Base-by-base conservation (phyloP, 2,329 filamentous ascomycete genomes). In the Sodiomyces alkalinus region DNA sequence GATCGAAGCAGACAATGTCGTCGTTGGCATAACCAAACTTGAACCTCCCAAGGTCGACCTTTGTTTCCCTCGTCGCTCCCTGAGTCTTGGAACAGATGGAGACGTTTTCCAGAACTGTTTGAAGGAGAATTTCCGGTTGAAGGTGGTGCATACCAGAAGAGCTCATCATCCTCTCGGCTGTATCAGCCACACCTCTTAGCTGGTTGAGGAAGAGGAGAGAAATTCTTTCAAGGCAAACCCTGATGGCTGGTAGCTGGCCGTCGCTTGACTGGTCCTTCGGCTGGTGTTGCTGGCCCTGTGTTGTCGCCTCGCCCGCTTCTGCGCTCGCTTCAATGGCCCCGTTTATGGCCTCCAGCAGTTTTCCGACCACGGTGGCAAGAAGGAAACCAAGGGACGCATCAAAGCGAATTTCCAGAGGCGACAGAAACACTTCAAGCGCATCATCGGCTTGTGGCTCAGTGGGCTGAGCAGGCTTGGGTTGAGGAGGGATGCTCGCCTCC, bases 1-100 rank as follows among this genome's bases (percentile, higher is more conserved):
- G 58, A 38, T 75, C 65, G 35, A 79, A 78, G 2, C 67, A 74
- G 19, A 79, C 36, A 19, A 79, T 74, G 31, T 73, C 64, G 21
- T 68, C 69, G 34, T 68, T 58, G 2, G 62, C 58, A 42, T 78
- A 77, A 1, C 73, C 72, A 39, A 79, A 71, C 0, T 56, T 57
- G 40, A 79, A 68, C 35, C 67, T 69, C 36, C 68, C 57, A 2
- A 76, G 41, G 23, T 61, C 53, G 8, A 73, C 40, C 22, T 47
- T 58, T 4, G 51, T 46, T 25, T 56, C 39, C 15, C 43, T 44
- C 10, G 42, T 41, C 26, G 40, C 34, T 16, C 41, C 38, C 4
- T 45, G 38, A 28, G 40, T 41, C 3, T 46, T 43, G 12, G 53
- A 19, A 7, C 40, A 41, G 2, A 55, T 41, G 9, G 39, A 46